Conservation (phyloP, 1,284 basidiomycete genomes). For the Ustilago cynodontis region DNA sequence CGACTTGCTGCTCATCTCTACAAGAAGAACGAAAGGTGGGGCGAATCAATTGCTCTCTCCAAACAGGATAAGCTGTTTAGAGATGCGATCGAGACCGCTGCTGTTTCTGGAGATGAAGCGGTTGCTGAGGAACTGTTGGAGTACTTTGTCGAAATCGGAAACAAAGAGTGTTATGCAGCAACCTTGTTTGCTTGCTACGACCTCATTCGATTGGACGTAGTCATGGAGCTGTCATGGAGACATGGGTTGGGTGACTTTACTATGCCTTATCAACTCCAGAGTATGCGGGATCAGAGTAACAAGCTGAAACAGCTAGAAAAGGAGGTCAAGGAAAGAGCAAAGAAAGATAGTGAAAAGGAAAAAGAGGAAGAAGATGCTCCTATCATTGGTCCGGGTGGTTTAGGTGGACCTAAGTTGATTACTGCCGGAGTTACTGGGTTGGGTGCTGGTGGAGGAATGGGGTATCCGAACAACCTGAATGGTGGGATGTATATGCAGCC, state of each 20-base stretch:
- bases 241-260: constrained; percentile 94
- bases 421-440: constrained; percentile 46
- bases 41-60: constrained; percentile 91
- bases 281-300: constrained; percentile 72
- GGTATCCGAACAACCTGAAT: constrained; percentile 48
- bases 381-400: constrained; percentile 50
- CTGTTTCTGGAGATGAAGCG: constrained; percentile 81
- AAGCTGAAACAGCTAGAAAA: constrained; percentile 77
- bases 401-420: constrained; percentile 55
- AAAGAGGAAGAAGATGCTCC: constrained; percentile 76
- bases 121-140: constrained; percentile 92
- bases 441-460: constrained; percentile 1
- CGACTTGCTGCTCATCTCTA: constrained; percentile 89
- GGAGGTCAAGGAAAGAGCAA: constrained; percentile 79
- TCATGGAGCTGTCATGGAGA: constrained; percentile 95
- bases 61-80: constrained; percentile 97
- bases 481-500: constrained; percentile 53
- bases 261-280: constrained; percentile 93
- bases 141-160: constrained; percentile 90
- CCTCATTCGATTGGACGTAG: constrained; percentile 87
- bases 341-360: constrained; percentile 84
- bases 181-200: constrained; percentile 92
- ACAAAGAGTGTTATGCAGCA: constrained; percentile 96
- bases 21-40: constrained; percentile 95
- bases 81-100: constrained; percentile 93